Conservation (phyloP, 2,329 filamentous ascomycete genomes). For the Cyphellophora europaea region DNA sequence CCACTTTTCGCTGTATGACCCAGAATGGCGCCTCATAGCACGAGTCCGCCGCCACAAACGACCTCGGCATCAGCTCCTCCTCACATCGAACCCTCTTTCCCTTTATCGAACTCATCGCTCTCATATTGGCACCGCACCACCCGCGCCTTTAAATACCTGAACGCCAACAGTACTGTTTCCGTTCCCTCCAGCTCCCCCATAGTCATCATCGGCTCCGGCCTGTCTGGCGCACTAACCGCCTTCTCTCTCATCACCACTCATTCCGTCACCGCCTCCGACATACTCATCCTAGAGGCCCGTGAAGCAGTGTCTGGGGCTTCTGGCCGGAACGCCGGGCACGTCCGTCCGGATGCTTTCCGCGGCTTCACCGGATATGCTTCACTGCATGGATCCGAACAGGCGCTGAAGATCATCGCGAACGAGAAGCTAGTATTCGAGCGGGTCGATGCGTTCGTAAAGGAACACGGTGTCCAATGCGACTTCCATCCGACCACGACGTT, state of each 20-base stretch:
- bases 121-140: conserved; percentile 39
- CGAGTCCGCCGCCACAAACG: conserved; percentile 2
- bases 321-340: conserved; percentile 34
- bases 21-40: conserved; percentile 4
- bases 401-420: conserved; percentile 37
- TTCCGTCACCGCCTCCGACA: conserved; percentile 24
- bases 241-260: conserved; percentile 23
- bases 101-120: conserved; percentile 21
- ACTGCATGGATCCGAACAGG: conserved; percentile 35
- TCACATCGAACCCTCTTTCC: conserved; percentile 8
- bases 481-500: conserved; percentile 39
- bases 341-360: conserved; percentile 38
- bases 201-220: conserved; percentile 30
- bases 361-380: conserved; percentile 36
- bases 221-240: conserved; percentile 27
- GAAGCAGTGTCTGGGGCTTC: conserved; percentile 27
- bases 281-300: conserved; percentile 34
- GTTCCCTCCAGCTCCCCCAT: conserved; percentile 23
- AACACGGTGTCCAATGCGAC: conserved; percentile 34
- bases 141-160: conserved; percentile 31
- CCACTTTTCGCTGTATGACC: no score
- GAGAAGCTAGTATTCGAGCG: conserved; percentile 33
- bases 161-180: conserved; percentile 25
- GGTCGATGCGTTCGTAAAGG: conserved; percentile 32
- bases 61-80: background rate